These are phyloP conservation scores for Haplosporangium sp. DNA, from an alignment of 371 early-diverging fungal genomes.

Conservation along the genomic window DNA sequence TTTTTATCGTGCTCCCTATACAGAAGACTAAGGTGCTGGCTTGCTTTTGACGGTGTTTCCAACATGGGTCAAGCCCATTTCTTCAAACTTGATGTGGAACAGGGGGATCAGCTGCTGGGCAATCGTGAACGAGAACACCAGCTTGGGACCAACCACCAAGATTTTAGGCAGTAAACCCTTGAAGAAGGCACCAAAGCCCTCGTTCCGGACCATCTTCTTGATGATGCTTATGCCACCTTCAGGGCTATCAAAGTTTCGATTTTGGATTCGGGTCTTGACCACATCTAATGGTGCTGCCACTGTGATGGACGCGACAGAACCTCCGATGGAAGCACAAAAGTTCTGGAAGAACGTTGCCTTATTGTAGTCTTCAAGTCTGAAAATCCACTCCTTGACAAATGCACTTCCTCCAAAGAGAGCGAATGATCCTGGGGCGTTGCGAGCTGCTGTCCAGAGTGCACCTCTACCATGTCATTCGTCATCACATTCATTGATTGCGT, in stretches of 20 bases:
- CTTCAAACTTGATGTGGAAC: conserved; percentile 68
- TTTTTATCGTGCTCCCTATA: background rate
- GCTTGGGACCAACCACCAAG: conserved; percentile 95
- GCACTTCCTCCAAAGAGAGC: conserved; percentile 97
- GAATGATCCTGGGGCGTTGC: conserved; percentile 98
- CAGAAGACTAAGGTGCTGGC: background rate
- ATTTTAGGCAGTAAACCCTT: conserved; percentile 98
- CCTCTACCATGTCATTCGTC: conserved; percentile 64
- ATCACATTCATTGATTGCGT: too few relatives aligned
- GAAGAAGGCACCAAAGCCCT: conserved; percentile 96
- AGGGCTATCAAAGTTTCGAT: conserved; percentile 88
- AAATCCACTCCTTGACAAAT: conserved; percentile 92
- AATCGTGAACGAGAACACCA: conserved; percentile 96
- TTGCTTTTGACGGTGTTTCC: conserved; percentile 34
- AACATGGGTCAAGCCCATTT: conserved; percentile 57
- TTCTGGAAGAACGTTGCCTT: conserved; percentile 98
- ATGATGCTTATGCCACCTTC: conserved; percentile 90
- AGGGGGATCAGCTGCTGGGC: conserved; percentile 94
- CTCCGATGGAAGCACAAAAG: conserved; percentile 95
- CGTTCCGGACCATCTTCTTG: conserved; percentile 87
- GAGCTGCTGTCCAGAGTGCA: conserved; percentile 97
- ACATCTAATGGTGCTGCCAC: conserved; percentile 98
- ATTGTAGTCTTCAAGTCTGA: conserved; percentile 87
- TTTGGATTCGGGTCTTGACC: conserved; percentile 98
- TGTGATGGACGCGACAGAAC: conserved; percentile 94